Percentiles rank a stretch among this genome's conserved stretches.
Conservation (phyloP, 2,329 filamentous ascomycete genomes). For the Didymella segeticola region DNA sequence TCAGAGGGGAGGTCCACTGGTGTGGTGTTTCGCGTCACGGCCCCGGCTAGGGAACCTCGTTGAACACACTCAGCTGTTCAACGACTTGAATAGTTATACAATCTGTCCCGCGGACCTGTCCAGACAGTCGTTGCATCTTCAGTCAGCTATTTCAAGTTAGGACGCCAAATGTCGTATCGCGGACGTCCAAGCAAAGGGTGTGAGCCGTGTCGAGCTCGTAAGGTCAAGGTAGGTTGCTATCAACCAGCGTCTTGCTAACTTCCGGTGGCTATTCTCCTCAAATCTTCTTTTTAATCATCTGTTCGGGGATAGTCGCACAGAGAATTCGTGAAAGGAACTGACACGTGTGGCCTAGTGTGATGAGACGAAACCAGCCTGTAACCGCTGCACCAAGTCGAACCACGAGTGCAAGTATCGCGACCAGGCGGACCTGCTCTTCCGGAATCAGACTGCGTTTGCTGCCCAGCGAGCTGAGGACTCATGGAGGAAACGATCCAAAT, state of each 20-base stretch:
- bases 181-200: slow-evolving; percentile 47
- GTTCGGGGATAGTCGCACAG: not conserved
- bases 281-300: not conserved
- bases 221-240: slow-evolving; percentile 40
- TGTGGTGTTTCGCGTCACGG: slow-evolving; percentile 5
- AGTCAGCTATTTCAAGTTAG: not conserved
- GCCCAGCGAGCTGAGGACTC: slow-evolving; percentile 44
- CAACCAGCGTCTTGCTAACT: not conserved
- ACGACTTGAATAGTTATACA: not conserved
- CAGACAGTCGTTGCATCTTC: not conserved
- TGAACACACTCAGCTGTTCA: not conserved
- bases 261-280: not conserved
- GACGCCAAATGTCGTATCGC: slow-evolving; percentile 41
- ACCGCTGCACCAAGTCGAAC: slow-evolving; percentile 36
- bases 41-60: not conserved
- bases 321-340: not conserved
- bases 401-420: slow-evolving; percentile 45
- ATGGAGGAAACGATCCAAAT: slow-evolving; percentile 44
- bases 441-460: slow-evolving; percentile 43
- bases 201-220: slow-evolving; percentile 42
- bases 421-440: slow-evolving; percentile 41
- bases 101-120: not conserved
- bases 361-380: slow-evolving; percentile 40
- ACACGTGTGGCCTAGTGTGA: slow-evolving; percentile 35
- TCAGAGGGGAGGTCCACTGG: not conserved